Percentiles rank a stretch among this genome's conserved stretches.
phyloP scores from a whole-genome alignment of 192 early-diverging fungal species.

The Rhizoclosmatium globosum region DNA sequence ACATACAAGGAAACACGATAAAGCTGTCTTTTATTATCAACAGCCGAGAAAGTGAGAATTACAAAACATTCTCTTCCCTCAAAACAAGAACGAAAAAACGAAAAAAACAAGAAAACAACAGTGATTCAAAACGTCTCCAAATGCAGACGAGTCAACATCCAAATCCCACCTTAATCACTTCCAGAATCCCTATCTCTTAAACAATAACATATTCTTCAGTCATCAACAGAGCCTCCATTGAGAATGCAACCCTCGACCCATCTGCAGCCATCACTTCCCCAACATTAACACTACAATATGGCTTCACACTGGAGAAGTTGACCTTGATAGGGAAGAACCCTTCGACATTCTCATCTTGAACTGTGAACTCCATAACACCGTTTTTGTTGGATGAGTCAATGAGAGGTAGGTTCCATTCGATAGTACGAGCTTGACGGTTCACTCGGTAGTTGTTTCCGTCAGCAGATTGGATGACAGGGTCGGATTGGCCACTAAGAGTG shows the following conservation, averaged over 20 bases:
- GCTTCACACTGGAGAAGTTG: conserved; percentile 73
- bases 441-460: conserved; percentile 81
- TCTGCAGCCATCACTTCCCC: conserved; percentile 60
- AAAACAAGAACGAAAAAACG: too few species aligned
- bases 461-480: conserved; percentile 79
- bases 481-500: conserved; percentile 61
- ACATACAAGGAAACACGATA: too few species aligned
- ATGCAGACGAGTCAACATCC: not conserved
- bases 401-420: conserved; percentile 88
- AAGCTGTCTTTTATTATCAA: too few species aligned
- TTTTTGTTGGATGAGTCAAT: conserved; percentile 80
- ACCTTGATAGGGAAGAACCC: conserved; percentile 89
- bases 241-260: conserved; percentile 71
- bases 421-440: conserved; percentile 69
- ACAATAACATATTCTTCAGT: conserved; percentile 87
- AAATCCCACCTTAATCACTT: not conserved
- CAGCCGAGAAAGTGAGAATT: too few species aligned
- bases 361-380: conserved; percentile 88
- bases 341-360: conserved; percentile 76
- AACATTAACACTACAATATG: conserved; percentile 83
- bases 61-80: too few species aligned
- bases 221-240: conserved; percentile 73
- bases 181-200: conserved; percentile 46
- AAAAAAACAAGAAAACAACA: not conserved
- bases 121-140: not conserved